Percentiles rank a stretch among this genome's conserved stretches.
These are phyloP conservation scores for Leishmania mexicana DNA, from an alignment of 208 protist species.

Conservation along the genomic window DNA sequence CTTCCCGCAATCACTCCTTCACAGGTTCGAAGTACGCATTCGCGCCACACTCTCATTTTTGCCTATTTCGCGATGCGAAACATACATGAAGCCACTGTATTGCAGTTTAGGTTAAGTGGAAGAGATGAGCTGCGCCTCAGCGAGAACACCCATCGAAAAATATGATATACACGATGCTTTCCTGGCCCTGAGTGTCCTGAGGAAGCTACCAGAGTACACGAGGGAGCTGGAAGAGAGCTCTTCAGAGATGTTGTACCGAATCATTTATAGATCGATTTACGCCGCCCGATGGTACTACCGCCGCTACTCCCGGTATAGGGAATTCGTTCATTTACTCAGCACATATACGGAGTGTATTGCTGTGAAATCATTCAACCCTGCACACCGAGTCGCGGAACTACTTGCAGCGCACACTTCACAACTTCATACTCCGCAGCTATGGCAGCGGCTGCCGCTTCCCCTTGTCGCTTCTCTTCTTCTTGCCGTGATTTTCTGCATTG, in stretches of 20 bases:
- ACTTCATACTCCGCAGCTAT: conserved; percentile 22
- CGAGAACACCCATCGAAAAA: conserved; percentile 15
- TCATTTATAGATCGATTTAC: conserved; percentile 24
- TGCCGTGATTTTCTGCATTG: conserved; percentile 12
- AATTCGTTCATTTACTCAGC: conserved; percentile 31
- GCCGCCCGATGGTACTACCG: conserved; percentile 35
- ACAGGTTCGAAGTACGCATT: neutral
- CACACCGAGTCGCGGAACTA: conserved; percentile 16
- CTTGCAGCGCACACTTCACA: conserved; percentile 19
- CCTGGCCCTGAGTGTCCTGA: conserved; percentile 26
- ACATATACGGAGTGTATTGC: conserved; percentile 27
- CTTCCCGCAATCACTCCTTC: neutral
- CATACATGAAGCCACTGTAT: neutral
- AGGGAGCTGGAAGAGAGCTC: conserved; percentile 2
- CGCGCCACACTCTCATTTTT: neutral
- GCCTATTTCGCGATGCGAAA: neutral
- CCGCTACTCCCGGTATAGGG: conserved; percentile 17
- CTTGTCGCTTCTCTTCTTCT: conserved; percentile 23
- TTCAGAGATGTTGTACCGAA: neutral
- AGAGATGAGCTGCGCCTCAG: conserved; percentile 1
- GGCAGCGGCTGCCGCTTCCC: conserved; percentile 15
- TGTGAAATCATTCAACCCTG: neutral
- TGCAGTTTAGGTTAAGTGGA: neutral
- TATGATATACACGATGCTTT: conserved; percentile 27
- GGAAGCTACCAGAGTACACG: conserved; percentile 24